A percentile compares a stretch with the other conserved stretches of the same genome.
phyloP scores from a whole-genome alignment of 2,329 filamentous ascomycete genomes.

The Aspergillus sp. region DNA sequence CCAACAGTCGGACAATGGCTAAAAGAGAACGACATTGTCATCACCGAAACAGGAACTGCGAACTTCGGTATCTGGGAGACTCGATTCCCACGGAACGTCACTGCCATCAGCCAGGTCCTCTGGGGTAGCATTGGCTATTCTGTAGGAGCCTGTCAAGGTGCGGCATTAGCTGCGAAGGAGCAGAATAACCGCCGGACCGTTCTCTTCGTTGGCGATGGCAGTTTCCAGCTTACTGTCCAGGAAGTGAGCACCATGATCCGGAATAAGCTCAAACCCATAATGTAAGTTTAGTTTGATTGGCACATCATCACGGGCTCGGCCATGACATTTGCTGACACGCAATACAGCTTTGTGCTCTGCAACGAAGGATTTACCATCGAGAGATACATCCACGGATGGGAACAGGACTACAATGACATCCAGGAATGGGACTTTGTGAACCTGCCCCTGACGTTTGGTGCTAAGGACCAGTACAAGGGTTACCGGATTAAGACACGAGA shows the following conservation, averaged over 20 bases:
- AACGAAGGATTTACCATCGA: slow-evolving; percentile 89
- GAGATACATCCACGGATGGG: slow-evolving; percentile 75
- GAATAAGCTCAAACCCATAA: slow-evolving; percentile 64
- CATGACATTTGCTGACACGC: slow-evolving; percentile 26
- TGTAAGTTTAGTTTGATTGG: slow-evolving; percentile 44
- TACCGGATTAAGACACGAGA: slow-evolving; percentile 62
- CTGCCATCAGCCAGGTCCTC: slow-evolving; percentile 69
- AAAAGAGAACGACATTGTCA: slow-evolving; percentile 62
- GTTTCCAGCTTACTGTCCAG: slow-evolving; percentile 75
- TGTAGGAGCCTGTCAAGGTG: slow-evolving; percentile 56
- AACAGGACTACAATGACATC: slow-evolving; percentile 74
- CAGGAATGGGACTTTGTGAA: slow-evolving; percentile 64
- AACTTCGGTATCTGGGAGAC: slow-evolving; percentile 87
- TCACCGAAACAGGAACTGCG: slow-evolving; percentile 80
- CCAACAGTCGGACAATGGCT: slow-evolving; percentile 66
- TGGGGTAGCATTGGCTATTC: slow-evolving; percentile 62
- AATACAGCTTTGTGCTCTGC: slow-evolving; percentile 61
- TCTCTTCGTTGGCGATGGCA: slow-evolving; percentile 82
- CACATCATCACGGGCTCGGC: background rate
- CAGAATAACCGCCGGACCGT: slow-evolving; percentile 58
- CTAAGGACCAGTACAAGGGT: slow-evolving; percentile 49
- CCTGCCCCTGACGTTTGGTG: slow-evolving; percentile 61
- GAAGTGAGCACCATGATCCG: slow-evolving; percentile 78
- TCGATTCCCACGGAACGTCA: slow-evolving; percentile 68
- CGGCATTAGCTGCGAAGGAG: slow-evolving; percentile 67